Evolutionary conservation across 345 rosid species (phyloP), one percentile per base, ranked within the genome.

Genomic region (Cochlearia excelsa): DNA sequence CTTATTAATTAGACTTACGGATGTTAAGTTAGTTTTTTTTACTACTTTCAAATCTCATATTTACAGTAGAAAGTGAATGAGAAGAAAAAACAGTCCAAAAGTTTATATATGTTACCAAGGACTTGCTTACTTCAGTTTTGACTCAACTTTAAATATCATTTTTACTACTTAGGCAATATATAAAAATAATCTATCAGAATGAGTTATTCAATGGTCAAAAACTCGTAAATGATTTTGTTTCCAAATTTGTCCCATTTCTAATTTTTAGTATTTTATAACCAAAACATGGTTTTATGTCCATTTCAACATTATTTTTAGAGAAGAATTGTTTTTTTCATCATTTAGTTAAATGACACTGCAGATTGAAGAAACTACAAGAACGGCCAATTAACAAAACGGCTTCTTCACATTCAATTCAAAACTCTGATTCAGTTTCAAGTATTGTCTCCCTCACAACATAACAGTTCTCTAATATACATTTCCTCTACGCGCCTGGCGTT

Each of bases 321-420:
- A 49, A 49, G 30, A 62, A 4, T 10, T 4, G 16, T 6, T 0
- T 7, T 30, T 2, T 1, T 2, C 1, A 2, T 2, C 10, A 55
- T 30, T 46, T 55, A 23, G 9, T 26, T 5, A 7, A 16, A 57
- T 11, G 16, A 33, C 2, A 64, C 39, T 46, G 26, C 49, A 67
- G 30, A 1, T 27, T 58, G 7, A 27, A 27, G 52, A 50, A 43
- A 27, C 58, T 11, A 51, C 46, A 57, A 57, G 7, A 66, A 26
- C 5, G 45, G 10, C 57, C 45, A 67, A 58, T 59, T 50, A 42
- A 58, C 43, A 67, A 57, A 68, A 68, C 72, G 72, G 72, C 66
- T 59, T 52, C 47, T 51, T 16, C 1, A 5, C 5, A 4, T 45
- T 39, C 7, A 48, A 2, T 56, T 49, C 45, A 58, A 51, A 51